Evolutionary conservation across 2,329 filamentous ascomycete species (phyloP), one percentile per base, ranked within the genome.

Genomic region (Epichloe sp.): DNA sequence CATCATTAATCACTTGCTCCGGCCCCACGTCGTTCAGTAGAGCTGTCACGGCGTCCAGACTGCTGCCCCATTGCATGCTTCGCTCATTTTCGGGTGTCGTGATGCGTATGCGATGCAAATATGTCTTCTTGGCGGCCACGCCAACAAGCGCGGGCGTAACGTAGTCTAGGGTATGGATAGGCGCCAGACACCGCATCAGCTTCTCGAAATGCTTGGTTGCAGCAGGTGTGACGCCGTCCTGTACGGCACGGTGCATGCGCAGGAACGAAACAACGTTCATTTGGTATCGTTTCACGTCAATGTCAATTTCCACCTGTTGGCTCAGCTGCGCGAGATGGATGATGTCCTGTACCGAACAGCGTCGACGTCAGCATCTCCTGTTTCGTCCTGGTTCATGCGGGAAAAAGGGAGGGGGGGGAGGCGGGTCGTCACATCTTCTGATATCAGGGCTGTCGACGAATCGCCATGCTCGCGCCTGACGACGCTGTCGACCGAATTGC

Each of bases 1-100:
- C 80, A 58, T 84, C 79, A 53, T 85, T 80, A 40, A 86, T 73
- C 3, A 86, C 75, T 42, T 80, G 77, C 56, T 83, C 80, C 0
- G 79, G 73, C 0, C 75, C 75, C 10, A 83, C 63, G 5, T 71
- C 78, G 35, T 84, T 79, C 2, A 96, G 68, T 47, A 89, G 58
- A 15, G 76, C 73, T 56, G 78, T 74, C 1, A 96, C 79, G 4
- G 86, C 85, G 34, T 77, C 74, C 0, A 85, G 58, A 49, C 85
- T 82, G 65, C 91, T 96, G 0, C 93, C 93, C 82, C 94, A 98
- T 65, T 95, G 88, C 72, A 95, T 77, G 64, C 89, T 96, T 46
- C 89, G 77, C 69, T 97, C 93, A 52, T 82, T 79, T 54, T 80
- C 77, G 1, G 87, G 77, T 1, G 70, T 68, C 0, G 85, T 80